A percentile compares a stretch with the other conserved stretches of the same genome.
Evolutionary conservation across 2,329 filamentous ascomycete genomes (phyloP).

Genomic region (Trichoderma endophyticum): DNA sequence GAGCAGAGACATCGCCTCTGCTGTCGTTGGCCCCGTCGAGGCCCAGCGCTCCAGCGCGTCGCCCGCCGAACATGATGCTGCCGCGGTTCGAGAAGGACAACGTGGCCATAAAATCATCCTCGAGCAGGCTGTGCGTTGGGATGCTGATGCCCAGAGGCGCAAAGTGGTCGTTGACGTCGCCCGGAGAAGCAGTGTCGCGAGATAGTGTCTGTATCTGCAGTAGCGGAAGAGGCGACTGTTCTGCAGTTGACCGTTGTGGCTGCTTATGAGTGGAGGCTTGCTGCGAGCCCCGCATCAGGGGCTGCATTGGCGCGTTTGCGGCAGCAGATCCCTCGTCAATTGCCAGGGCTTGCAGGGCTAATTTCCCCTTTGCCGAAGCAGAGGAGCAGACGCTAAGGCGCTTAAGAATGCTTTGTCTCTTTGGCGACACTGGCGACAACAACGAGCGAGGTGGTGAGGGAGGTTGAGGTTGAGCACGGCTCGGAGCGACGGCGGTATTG

Average conservation of each 20-base stretch:
- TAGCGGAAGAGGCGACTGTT: conserved; percentile 6
- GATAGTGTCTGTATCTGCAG: conserved; percentile 1
- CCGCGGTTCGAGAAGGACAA: conserved; percentile 62
- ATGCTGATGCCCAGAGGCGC: conserved; percentile 55
- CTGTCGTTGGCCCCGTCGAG: conserved; percentile 21
- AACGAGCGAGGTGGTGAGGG: not conserved
- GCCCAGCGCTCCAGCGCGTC: conserved; percentile 28
- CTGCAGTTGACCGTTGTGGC: conserved; percentile 13
- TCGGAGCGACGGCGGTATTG: not conserved
- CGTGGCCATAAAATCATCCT: conserved; percentile 55
- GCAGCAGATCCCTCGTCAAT: conserved; percentile 19
- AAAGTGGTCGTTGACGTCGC: conserved; percentile 37
- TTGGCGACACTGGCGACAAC: conserved; percentile 8
- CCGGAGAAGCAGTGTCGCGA: conserved; percentile 27
- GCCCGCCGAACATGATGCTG: conserved; percentile 59
- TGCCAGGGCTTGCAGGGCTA: conserved; percentile 25
- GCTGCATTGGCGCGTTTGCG: conserved; percentile 14
- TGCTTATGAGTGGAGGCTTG: conserved; percentile 22
- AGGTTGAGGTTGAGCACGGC: not conserved
- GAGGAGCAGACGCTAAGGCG: conserved; percentile 29
- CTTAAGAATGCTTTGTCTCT: conserved; percentile 27
- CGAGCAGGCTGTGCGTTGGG: conserved; percentile 54
- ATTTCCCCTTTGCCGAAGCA: conserved; percentile 27
- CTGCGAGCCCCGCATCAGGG: conserved; percentile 28
- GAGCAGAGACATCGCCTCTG: conserved; percentile 13